Evolutionary conservation across 1,284 basidiomycete species (phyloP).

Genomic region (Mrakiaceae sp.): DNA sequence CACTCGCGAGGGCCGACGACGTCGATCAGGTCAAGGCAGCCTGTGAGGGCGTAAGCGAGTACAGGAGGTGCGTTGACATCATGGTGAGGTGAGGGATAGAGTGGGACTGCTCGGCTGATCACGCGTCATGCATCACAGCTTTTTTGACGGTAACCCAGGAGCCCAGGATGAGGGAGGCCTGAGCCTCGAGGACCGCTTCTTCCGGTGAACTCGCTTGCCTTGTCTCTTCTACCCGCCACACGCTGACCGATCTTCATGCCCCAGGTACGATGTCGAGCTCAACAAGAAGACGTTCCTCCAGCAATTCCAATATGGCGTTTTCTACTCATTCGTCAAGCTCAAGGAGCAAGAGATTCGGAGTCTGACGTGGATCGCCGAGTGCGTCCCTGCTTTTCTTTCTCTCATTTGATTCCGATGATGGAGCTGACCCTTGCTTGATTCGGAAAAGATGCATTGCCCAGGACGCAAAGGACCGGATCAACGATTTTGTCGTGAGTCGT

Average conservation of each 20-base stretch:
- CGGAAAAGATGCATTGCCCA: slow-evolving; percentile 13
- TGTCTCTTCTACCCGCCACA: too few species aligned
- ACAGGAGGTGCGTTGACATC: slow-evolving; percentile 74
- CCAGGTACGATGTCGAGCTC: slow-evolving; percentile 72
- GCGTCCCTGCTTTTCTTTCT: slow-evolving; percentile 6
- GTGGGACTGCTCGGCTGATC: too few species aligned
- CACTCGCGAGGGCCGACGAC: slow-evolving; percentile 87
- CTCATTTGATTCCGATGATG: background rate
- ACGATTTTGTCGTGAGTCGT: slow-evolving; percentile 1
- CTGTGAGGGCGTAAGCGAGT: slow-evolving; percentile 81
- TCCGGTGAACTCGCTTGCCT: slow-evolving; percentile 32
- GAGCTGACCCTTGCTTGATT: background rate
- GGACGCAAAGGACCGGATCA: slow-evolving; percentile 16
- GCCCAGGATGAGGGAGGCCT: slow-evolving; percentile 41
- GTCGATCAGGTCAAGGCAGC: slow-evolving; percentile 83
- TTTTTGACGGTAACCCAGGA: background rate
- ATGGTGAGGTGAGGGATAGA: slow-evolving; percentile 12
- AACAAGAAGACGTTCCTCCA: slow-evolving; percentile 91
- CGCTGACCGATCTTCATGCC: too few species aligned
- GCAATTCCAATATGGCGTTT: slow-evolving; percentile 87
- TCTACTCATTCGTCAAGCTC: slow-evolving; percentile 89
- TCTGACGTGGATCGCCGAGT: slow-evolving; percentile 88
- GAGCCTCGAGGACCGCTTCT: slow-evolving; percentile 85
- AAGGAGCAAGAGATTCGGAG: slow-evolving; percentile 99
- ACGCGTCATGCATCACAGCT: too few species aligned